Evolutionary conservation across 345 rosid genomes (phyloP).

Genomic region (Trapa incisa): DNA sequence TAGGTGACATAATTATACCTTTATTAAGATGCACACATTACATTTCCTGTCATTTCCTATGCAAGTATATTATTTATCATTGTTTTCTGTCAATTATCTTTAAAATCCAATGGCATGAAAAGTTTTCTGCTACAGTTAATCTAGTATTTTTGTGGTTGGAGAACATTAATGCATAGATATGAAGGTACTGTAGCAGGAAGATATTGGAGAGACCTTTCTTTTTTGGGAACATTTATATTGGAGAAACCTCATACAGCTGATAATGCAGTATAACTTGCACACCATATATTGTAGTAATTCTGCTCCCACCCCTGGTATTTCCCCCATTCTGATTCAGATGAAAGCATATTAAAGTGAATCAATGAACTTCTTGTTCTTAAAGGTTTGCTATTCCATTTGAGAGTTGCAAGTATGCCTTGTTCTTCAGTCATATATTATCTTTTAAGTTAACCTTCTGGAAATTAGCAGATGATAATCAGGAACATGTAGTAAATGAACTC

Average conservation of each 20-base stretch:
- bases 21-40: neutral
- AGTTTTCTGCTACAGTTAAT: neutral
- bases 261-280: neutral
- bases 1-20: slow-evolving; percentile 11
- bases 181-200: neutral
- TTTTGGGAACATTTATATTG: no score
- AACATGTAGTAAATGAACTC: neutral
- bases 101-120: neutral
- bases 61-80: neutral
- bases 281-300: neutral
- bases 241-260: neutral
- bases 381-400: neutral
- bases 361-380: no score
- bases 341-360: neutral
- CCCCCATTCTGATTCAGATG: neutral
- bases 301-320: neutral
- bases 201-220: neutral
- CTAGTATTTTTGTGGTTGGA: neutral
- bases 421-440: neutral
- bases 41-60: neutral
- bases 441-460: neutral
- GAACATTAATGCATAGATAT: neutral
- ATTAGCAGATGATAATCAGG: neutral
- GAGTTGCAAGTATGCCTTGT: neutral
- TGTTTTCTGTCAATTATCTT: neutral